These are phyloP conservation scores for Inga laurina DNA, from an alignment of 306 rosid genomes.

Conservation along the genomic window DNA sequence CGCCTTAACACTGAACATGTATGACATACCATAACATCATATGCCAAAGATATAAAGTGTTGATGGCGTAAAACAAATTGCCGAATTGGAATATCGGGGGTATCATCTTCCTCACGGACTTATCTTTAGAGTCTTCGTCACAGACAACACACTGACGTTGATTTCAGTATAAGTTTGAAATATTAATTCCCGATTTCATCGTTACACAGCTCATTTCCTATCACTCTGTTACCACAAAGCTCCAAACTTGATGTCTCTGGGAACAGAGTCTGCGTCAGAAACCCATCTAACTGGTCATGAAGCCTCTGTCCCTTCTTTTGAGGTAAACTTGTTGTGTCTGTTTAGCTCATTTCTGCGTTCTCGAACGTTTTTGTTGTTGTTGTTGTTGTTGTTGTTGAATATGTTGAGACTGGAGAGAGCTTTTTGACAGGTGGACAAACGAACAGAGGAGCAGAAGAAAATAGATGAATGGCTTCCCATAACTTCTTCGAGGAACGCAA, in stretches of 20 bases:
- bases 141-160: background rate
- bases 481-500: conserved; percentile 77
- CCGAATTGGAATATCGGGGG: background rate
- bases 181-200: background rate
- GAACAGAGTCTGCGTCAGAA: background rate
- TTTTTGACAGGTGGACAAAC: conserved; percentile 9
- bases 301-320: background rate
- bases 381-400: background rate
- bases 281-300: background rate
- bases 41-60: background rate
- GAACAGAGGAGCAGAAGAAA: conserved; percentile 43
- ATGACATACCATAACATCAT: background rate
- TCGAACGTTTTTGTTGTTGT: background rate
- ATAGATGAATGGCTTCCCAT: conserved; percentile 84
- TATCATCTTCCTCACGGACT: conserved; percentile 14
- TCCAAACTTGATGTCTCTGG: conserved; percentile 9
- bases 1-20: background rate
- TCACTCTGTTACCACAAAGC: background rate
- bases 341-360: background rate
- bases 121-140: conserved; percentile 29
- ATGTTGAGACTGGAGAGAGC: background rate
- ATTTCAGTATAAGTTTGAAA: background rate
- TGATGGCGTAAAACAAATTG: background rate
- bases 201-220: background rate
- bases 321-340: conserved; percentile 5